Evolutionary conservation across 202 grass and related monocot genomes (phyloP).

Genomic region (Zoysia matrella): DNA sequence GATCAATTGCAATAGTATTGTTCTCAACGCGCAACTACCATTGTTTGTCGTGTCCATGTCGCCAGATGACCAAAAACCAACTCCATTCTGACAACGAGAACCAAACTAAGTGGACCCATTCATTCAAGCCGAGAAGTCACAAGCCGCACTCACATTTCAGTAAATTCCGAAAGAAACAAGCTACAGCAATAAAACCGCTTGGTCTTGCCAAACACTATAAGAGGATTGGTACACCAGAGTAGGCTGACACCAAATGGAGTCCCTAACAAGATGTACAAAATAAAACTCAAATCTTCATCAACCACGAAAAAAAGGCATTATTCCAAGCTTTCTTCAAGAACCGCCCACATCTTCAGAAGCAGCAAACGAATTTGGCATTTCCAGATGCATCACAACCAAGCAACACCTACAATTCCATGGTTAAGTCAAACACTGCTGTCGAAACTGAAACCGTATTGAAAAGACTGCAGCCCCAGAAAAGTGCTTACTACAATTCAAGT

Average conservation of each 20-base stretch:
- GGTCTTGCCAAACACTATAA: slow-evolving; percentile 44
- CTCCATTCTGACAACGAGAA: not conserved
- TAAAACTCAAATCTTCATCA: slow-evolving; percentile 34
- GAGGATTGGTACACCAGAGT: slow-evolving; percentile 42
- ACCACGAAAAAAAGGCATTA: slow-evolving; percentile 43
- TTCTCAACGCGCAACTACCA: not conserved
- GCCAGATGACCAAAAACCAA: not conserved
- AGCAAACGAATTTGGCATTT: slow-evolving; percentile 52
- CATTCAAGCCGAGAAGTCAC: not conserved
- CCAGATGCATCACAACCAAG: slow-evolving; percentile 42
- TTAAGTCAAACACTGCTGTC: not conserved
- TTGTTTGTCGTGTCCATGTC: not conserved
- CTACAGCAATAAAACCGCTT: slow-evolving; percentile 34
- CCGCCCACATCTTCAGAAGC: slow-evolving; percentile 36
- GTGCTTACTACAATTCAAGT: slow-evolving; percentile 58
- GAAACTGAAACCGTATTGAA: not conserved
- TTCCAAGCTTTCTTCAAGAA: slow-evolving; percentile 53
- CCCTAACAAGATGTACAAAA: slow-evolving; percentile 43
- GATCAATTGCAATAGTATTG: not conserved
- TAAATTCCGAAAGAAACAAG: slow-evolving; percentile 43
- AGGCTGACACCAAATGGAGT: slow-evolving; percentile 41
- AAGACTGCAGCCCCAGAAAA: not conserved
- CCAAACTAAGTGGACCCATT: not conserved
- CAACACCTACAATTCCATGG: slow-evolving; percentile 45
- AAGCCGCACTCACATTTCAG: slow-evolving; percentile 26